Evolutionary conservation across 2,329 filamentous ascomycete species (phyloP).

Genomic region (Alternaria ventricosa): DNA sequence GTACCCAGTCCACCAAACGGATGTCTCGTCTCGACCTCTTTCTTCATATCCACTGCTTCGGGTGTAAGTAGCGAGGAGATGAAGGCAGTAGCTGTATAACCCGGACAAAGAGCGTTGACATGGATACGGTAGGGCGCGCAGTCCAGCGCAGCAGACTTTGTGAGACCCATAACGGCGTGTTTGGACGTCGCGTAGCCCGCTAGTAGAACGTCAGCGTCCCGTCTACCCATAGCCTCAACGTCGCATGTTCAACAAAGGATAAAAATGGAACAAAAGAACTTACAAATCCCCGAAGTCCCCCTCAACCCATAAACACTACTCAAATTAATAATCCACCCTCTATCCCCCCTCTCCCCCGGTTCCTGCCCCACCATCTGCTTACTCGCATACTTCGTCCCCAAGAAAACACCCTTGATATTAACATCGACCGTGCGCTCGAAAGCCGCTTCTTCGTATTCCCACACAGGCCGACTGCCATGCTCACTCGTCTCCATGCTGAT

Average conservation of each 20-base stretch:
- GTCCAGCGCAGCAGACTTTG: conserved; percentile 57
- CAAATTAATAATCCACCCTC: conserved; percentile 64
- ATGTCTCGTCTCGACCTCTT: conserved; percentile 26
- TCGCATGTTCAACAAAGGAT: background rate
- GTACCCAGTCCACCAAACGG: conserved; percentile 41
- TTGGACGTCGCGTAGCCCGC: conserved; percentile 57
- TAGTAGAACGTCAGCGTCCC: background rate
- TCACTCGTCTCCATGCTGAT: conserved; percentile 50
- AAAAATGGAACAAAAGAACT: background rate
- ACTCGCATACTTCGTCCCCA: conserved; percentile 55
- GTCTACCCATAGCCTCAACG: background rate
- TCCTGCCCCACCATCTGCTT: conserved; percentile 60
- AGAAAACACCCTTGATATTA: conserved; percentile 51
- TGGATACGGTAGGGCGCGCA: conserved; percentile 59
- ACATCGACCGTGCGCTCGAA: conserved; percentile 54
- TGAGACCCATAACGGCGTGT: conserved; percentile 59
- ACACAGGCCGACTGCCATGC: conserved; percentile 47
- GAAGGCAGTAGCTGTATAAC: conserved; percentile 48
- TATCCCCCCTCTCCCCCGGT: conserved; percentile 37
- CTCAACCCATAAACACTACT: conserved; percentile 59
- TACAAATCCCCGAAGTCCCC: conserved; percentile 36
- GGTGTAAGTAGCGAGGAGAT: conserved; percentile 25
- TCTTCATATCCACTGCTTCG: conserved; percentile 6
- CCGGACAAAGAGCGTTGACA: conserved; percentile 62
- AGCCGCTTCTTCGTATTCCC: conserved; percentile 54